A percentile compares a stretch with the other conserved stretches of the same genome.
These are phyloP conservation scores for Esteya vermicola DNA, from an alignment of 2,329 filamentous ascomycete genomes.

Conservation along the genomic window DNA sequence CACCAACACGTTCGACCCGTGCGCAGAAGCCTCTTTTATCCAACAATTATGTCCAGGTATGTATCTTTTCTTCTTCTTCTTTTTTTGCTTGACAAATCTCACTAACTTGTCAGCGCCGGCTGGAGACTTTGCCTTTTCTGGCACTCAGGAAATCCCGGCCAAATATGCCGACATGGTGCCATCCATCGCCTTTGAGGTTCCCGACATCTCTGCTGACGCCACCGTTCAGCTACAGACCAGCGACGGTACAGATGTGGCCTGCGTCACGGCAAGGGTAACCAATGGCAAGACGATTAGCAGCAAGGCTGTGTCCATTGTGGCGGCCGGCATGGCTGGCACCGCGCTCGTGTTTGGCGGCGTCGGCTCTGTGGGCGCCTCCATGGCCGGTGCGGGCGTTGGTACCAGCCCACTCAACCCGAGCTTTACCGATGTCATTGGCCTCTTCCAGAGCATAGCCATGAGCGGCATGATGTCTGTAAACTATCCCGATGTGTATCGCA, in stretches of 20 bases:
- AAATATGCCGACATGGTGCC: slow-evolving; percentile 65
- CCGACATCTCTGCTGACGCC: slow-evolving; percentile 77
- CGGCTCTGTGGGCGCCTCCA: slow-evolving; percentile 49
- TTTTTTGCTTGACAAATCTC: background rate
- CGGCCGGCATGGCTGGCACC: slow-evolving; percentile 72
- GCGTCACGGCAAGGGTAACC: slow-evolving; percentile 64
- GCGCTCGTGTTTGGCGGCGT: slow-evolving; percentile 62
- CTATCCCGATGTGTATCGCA: slow-evolving; percentile 76
- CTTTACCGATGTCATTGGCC: slow-evolving; percentile 72
- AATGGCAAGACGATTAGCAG: slow-evolving; percentile 77
- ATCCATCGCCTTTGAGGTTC: slow-evolving; percentile 75
- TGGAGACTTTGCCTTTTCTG: slow-evolving; percentile 59
- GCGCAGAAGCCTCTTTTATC: slow-evolving; percentile 51
- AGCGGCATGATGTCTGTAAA: slow-evolving; percentile 92
- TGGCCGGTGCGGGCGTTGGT: slow-evolving; percentile 16
- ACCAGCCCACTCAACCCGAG: slow-evolving; percentile 55
- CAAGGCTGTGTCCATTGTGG: slow-evolving; percentile 67
- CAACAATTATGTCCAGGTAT: slow-evolving; percentile 67
- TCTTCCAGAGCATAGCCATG: slow-evolving; percentile 88
- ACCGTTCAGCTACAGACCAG: slow-evolving; percentile 58
- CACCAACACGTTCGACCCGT: slow-evolving; percentile 70
- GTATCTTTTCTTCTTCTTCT: no score
- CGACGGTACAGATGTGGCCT: slow-evolving; percentile 56
- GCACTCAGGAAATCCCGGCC: slow-evolving; percentile 56
- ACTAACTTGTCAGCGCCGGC: slow-evolving; percentile 44